Conservation (phyloP, 2,329 filamentous ascomycete genomes). For the Calonectria honghensis region DNA sequence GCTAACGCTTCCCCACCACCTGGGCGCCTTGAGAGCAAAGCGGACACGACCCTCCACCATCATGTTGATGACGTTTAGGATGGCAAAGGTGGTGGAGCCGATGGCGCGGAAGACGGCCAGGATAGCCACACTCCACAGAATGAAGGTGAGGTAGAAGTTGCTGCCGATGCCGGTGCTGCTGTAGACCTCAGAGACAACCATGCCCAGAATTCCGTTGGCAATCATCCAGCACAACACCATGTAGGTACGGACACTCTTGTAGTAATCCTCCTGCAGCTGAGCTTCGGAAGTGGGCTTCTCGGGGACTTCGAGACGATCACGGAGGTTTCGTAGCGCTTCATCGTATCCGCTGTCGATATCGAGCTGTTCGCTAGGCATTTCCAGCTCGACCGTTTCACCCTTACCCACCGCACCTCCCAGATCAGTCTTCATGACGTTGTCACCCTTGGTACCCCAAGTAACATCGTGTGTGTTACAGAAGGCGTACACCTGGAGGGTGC, state of each 20-base stretch:
- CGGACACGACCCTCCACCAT: slow-evolving; percentile 89
- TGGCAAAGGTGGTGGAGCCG: slow-evolving; percentile 85
- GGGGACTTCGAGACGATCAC: slow-evolving; percentile 91
- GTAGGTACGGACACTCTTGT: slow-evolving; percentile 97
- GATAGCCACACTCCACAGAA: slow-evolving; percentile 92
- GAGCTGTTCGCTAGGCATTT: slow-evolving; percentile 98
- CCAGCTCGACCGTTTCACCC: slow-evolving; percentile 90
- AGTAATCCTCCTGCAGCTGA: slow-evolving; percentile 98
- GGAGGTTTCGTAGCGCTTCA: slow-evolving; percentile 95
- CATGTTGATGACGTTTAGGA: slow-evolving; percentile 89
- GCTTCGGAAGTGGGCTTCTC: slow-evolving; percentile 77
- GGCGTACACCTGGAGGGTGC: slow-evolving; percentile 97
- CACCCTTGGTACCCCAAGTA: slow-evolving; percentile 84
- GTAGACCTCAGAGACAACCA: slow-evolving; percentile 94
- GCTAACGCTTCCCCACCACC: slow-evolving; percentile 68
- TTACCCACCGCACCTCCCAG: slow-evolving; percentile 89
- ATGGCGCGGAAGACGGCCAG: slow-evolving; percentile 92
- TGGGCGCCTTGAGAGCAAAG: slow-evolving; percentile 73
- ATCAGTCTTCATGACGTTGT: slow-evolving; percentile 95
- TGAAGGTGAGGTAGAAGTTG: slow-evolving; percentile 94
- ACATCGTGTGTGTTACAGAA: slow-evolving; percentile 75
- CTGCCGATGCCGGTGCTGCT: slow-evolving; percentile 80
- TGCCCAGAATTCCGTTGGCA: slow-evolving; percentile 92
- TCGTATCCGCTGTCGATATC: slow-evolving; percentile 99
- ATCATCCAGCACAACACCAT: slow-evolving; percentile 98